phyloP scores from a whole-genome alignment of 805 yeast genomes.

The Starmerella davenportii region DNA sequence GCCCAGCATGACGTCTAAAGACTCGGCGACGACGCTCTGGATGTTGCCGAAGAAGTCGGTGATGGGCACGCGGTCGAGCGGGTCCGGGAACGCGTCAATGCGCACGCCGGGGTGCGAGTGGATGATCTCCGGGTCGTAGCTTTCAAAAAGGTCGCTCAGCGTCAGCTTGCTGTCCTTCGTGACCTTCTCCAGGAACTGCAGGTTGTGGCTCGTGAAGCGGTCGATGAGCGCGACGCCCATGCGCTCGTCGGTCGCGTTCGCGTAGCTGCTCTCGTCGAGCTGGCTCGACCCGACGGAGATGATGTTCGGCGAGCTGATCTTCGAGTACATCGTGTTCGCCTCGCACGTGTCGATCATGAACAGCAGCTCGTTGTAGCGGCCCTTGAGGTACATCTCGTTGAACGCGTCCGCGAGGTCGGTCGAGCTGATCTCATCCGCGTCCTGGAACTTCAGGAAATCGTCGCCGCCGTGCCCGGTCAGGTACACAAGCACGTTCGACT shows the following conservation, averaged over 20 bases:
- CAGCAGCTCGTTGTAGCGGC: conserved; percentile 82
- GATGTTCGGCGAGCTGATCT: conserved; percentile 80
- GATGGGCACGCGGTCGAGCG: conserved; percentile 48
- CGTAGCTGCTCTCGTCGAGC: conserved; percentile 75
- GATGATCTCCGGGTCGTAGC: conserved; percentile 65
- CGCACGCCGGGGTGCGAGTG: conserved; percentile 91
- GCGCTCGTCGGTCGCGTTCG: conserved; percentile 89
- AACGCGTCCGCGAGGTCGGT: conserved; percentile 95
- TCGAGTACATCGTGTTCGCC: conserved; percentile 93
- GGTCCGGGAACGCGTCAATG: conserved; percentile 55
- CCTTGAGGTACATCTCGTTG: conserved; percentile 91
- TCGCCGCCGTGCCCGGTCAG: conserved; percentile 99
- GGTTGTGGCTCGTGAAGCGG: conserved; percentile 78
- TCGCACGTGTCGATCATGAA: conserved; percentile 98
- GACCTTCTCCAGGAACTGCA: conserved; percentile 71
- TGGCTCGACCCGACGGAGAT: conserved; percentile 84
- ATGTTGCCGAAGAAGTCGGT: conserved; percentile 93
- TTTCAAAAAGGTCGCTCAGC: conserved; percentile 65
- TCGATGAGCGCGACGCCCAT: conserved; percentile 97
- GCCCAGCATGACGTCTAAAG: not conserved
- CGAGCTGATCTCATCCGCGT: conserved; percentile 91
- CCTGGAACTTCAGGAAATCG: conserved; percentile 92
- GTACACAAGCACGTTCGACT: conserved; percentile 82
- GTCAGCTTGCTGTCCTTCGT: conserved; percentile 59
- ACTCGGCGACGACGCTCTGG: conserved; percentile 37